Base-by-base conservation (phyloP, 805 yeast species). In the Lipomyces spencermartinsiae region DNA sequence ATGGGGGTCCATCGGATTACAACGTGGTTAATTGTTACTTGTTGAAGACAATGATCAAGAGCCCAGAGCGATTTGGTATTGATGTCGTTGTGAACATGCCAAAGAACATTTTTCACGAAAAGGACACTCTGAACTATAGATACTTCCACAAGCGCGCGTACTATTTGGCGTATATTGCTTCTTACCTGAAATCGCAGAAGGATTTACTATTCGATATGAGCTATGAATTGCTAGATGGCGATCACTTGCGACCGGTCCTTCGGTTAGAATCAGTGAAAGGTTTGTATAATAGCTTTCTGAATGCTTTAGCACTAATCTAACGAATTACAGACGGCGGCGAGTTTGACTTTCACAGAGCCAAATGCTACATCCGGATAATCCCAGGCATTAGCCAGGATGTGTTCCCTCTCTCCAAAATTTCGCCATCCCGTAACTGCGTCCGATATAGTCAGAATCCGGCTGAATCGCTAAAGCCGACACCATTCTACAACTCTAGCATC, bases 11-110 rank as follows among this genome's bases (percentile, higher is more conserved):
- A 0, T 85, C 84, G 65, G 88, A 87, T 72, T 87, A 94, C 14
- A 86, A 93, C 8, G 83, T 95, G 53, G 89, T 92, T 8, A 98
- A 99, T 0, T 88, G 97, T 6, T 94, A 92, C 81, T 95, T 97
- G 2, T 82, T 94, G 71, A 92, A 92, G 74, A 88, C 97, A 0
- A 92, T 90, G 2, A 89, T 91, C 31, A 84, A 86, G 59, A 85
- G 85, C 70, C 88, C 89, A 33, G 82, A 83, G 57, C 90, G 91
- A 0, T 82, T 87, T 77, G 81, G 91, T 4, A 85, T 94, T 29
- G 99, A 95, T 77, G 84, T 95, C 35, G 83, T 90, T 39, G 82
- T 94, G 54, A 88, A 91, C 3, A 94, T 95, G 93, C 97, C 98
- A 5, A 54, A 49, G 19, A 79, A 80, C 34, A 77, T 90, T 59